phyloP scores from a whole-genome alignment of 2,329 filamentous ascomycete species.

The Aspergillus brasiliensis region DNA sequence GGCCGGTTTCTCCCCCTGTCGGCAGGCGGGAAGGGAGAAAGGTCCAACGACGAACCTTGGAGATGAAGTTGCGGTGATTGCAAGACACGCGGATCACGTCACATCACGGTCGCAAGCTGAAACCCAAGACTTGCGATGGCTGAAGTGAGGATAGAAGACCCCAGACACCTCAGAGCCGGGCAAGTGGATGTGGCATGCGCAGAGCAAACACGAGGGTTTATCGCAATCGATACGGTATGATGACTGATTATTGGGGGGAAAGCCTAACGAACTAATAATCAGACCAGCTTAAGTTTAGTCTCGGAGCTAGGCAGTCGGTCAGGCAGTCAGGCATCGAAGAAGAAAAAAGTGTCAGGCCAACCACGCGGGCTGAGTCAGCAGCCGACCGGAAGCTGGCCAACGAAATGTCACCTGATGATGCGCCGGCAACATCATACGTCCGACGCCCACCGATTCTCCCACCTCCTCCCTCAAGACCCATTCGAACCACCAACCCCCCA shows the following conservation, averaged over 20 bases:
- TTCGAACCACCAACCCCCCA: slow-evolving; percentile 12
- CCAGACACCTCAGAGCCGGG: slow-evolving; percentile 6
- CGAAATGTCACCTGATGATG: slow-evolving; percentile 32
- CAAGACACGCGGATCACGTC: neutral
- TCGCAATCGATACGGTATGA: neutral
- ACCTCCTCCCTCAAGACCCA: slow-evolving; percentile 22
- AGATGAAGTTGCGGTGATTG: slow-evolving; percentile 9
- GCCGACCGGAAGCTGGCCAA: slow-evolving; percentile 17
- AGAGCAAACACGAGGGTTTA: neutral
- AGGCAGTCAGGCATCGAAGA: neutral
- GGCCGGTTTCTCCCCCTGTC: slow-evolving; percentile 1
- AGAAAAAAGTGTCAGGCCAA: neutral
- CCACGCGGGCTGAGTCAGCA: slow-evolving; percentile 22
- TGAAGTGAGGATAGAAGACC: neutral
- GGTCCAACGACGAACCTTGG: slow-evolving; percentile 14
- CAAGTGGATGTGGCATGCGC: neutral
- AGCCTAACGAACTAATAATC: neutral
- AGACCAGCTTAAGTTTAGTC: neutral
- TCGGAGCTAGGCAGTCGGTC: neutral
- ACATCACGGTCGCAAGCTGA: slow-evolving; percentile 8
- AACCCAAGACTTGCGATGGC: slow-evolving; percentile 1
- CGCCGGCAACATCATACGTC: slow-evolving; percentile 37
- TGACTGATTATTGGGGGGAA: neutral
- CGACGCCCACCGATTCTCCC: slow-evolving; percentile 34
- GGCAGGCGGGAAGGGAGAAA: neutral